Percentiles rank a stretch among this genome's conserved stretches.
These are phyloP conservation scores for Trypethelium eluteriae DNA, from an alignment of 495 filamentous ascomycete species.

Conservation along the genomic window DNA sequence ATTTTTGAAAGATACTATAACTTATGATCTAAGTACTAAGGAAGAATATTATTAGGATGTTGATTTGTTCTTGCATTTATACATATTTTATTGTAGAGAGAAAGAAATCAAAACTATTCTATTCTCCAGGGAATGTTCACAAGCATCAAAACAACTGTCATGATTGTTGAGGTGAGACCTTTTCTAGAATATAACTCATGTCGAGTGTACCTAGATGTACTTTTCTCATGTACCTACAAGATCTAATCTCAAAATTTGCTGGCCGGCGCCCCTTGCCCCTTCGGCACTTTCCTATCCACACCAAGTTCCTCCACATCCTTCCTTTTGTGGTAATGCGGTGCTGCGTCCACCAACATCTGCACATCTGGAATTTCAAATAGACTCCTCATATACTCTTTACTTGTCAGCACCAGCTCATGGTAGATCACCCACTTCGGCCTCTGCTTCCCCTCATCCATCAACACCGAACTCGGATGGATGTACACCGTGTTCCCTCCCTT, in stretches of 20 bases:
- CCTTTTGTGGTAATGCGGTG: slow-evolving; percentile 93
- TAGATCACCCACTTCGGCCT: slow-evolving; percentile 88
- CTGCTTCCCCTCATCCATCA: slow-evolving; percentile 52
- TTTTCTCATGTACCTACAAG: background rate
- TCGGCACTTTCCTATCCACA: slow-evolving; percentile 71
- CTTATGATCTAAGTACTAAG: too few species aligned
- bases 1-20: too few species aligned
- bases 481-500: slow-evolving; percentile 88
- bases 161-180: too few species aligned
- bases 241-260: slow-evolving; percentile 5
- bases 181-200: background rate
- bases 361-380: slow-evolving; percentile 53
- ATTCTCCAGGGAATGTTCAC: too few species aligned
- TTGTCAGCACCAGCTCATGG: slow-evolving; percentile 86
- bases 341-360: slow-evolving; percentile 83
- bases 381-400: slow-evolving; percentile 88
- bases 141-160: too few species aligned
- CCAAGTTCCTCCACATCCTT: slow-evolving; percentile 79
- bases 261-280: slow-evolving; percentile 2
- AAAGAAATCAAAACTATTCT: too few species aligned
- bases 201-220: background rate
- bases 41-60: too few species aligned
- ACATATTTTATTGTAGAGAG: too few species aligned
- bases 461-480: slow-evolving; percentile 75
- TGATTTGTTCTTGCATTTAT: too few species aligned